Evolutionary conservation across 306 rosid species (phyloP), one percentile per base, ranked within the genome.

Genomic region (Vigna nakashimae): DNA sequence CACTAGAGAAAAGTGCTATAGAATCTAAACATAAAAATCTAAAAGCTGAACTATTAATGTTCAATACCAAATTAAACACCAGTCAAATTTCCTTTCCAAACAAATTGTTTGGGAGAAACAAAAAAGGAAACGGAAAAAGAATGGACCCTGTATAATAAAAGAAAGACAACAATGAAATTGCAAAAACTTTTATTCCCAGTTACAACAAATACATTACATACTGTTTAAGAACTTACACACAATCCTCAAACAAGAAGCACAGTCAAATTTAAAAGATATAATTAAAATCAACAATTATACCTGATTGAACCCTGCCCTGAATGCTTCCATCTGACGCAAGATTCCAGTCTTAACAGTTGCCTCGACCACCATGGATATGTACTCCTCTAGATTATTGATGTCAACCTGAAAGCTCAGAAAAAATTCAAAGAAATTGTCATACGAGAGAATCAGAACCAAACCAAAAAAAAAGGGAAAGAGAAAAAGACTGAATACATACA

Each of bases 261-360:
- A 42, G 13, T 63, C 49, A 20, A 73, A 73, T 4, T 38, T 13
- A 34, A 28, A 66, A 15, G 28, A 36, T 55, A 22, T 32, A 63
- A 74, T n/a, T 16, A 72, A 75, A 73, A 79, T 75, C 63, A 65
- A 67, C 55, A 58, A 42, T 62, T 63, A 32, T 56, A 96, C 99
- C 98, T 96, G 98, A 89, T 93, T 96, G 75, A 96, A 96, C 63
- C 99, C 99, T 24, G 91, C 91, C 76, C 89, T 96, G 83, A 96
- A 96, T 60, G 96, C 98, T 82, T 96, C 99, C 75, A 93, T 77
- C 83, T 96, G 99, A 71, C 87, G 91, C 75, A 58, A 75, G 53
- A 96, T 88, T 85, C 99, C 99, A 57, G 86, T 82, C 88, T 93
- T 96, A 60, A 96, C 94, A 65, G 98, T 96, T 4, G 97, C 97